These are phyloP conservation scores for Colletotrichum lentis DNA, from an alignment of 2,329 filamentous ascomycete genomes.

Conservation along the genomic window DNA sequence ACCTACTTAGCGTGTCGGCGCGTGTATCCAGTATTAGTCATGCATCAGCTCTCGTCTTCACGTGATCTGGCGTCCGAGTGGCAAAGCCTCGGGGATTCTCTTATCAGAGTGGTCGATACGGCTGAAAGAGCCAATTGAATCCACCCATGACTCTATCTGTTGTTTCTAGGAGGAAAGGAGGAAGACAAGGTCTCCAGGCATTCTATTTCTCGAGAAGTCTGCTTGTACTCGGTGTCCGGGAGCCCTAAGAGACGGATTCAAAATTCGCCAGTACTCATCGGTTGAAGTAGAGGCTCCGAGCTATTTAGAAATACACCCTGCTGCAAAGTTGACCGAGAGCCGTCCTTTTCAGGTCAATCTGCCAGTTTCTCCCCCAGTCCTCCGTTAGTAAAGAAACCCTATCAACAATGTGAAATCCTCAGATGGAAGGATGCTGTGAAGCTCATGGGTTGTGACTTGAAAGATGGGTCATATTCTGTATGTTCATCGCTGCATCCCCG, in stretches of 20 bases:
- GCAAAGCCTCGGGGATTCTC: neutral
- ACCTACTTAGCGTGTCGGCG: conserved; percentile 34
- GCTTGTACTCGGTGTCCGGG: neutral
- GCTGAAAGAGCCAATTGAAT: neutral
- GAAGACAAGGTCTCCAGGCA: neutral
- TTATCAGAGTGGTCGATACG: neutral
- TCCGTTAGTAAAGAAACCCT: no score
- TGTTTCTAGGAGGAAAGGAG: neutral
- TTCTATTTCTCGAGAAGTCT: neutral
- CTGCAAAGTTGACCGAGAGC: neutral
- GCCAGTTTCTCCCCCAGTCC: neutral
- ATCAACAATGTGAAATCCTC: neutral
- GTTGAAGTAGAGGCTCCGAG: neutral
- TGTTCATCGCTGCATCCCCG: neutral
- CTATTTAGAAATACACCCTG: neutral
- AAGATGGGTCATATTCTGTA: neutral
- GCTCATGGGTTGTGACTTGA: neutral
- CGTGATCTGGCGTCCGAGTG: conserved; percentile 34
- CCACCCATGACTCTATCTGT: neutral
- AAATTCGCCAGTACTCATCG: neutral
- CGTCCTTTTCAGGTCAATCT: neutral
- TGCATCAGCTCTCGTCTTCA: conserved; percentile 15
- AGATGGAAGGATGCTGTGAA: neutral
- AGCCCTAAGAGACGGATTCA: neutral
- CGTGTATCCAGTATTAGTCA: conserved; percentile 31